Evolutionary conservation across 1,284 basidiomycete genomes (phyloP).

Genomic region (Tausonia pullulans): DNA sequence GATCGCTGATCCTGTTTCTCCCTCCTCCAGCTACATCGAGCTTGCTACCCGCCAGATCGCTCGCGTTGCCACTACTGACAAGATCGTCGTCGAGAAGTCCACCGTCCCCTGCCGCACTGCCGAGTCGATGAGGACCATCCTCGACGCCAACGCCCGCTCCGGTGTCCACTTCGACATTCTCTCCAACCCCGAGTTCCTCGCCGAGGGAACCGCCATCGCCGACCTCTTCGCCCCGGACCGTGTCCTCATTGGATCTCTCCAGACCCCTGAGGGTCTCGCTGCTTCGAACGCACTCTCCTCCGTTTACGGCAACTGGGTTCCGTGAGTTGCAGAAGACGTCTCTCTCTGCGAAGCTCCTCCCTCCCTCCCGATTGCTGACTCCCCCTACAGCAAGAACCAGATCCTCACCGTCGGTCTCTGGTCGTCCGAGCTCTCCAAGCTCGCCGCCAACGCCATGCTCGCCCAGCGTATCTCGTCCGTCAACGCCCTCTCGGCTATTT

Average conservation of each 20-base stretch:
- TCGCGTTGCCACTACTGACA: conserved; percentile 73
- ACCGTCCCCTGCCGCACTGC: conserved; percentile 98
- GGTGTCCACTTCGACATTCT: conserved; percentile 92
- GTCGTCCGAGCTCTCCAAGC: conserved; percentile 96
- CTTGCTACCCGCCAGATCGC: conserved; percentile 93
- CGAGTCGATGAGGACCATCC: conserved; percentile 96
- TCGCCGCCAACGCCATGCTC: conserved; percentile 97
- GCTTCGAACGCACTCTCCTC: conserved; percentile 65
- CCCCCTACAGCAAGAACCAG: conserved; percentile 45
- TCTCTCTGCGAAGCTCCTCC: neutral
- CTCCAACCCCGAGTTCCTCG: conserved; percentile 98
- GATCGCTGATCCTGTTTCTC: conserved; percentile 7
- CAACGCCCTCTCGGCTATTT: conserved; percentile 96
- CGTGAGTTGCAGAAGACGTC: conserved; percentile 42
- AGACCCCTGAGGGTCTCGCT: conserved; percentile 68
- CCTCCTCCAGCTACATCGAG: conserved; percentile 69
- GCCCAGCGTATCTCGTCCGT: conserved; percentile 96
- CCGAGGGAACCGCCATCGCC: conserved; percentile 88
- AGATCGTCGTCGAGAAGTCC: conserved; percentile 99
- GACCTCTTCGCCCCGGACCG: conserved; percentile 87
- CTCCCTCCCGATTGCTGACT: neutral
- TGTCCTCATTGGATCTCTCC: conserved; percentile 91
- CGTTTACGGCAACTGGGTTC: conserved; percentile 94
- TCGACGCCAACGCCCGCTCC: conserved; percentile 92
- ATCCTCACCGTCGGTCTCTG: conserved; percentile 94